Conservation (phyloP, 768 basidiomycete species). For the Suillus discolor region DNA sequence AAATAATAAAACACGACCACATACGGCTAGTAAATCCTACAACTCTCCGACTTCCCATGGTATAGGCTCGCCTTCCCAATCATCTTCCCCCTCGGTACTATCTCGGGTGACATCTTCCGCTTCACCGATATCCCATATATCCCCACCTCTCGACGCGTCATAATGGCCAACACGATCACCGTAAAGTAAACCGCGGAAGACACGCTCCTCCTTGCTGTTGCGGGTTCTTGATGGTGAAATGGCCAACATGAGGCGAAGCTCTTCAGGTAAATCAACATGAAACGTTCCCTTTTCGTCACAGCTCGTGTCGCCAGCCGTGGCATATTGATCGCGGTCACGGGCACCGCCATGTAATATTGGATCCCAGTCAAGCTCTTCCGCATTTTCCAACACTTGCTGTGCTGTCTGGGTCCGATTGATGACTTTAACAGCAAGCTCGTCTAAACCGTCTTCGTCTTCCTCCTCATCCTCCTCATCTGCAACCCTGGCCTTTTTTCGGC, state of each 20-base stretch:
- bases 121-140: constrained; percentile 80
- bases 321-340: constrained; percentile 25
- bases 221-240: constrained; percentile 51
- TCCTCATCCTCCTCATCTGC: constrained; percentile 31
- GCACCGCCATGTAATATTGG: constrained; percentile 28
- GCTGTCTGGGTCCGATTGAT: constrained; percentile 14
- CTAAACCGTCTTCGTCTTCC: constrained; percentile 21
- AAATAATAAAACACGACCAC: constrained; percentile 29
- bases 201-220: constrained; percentile 47
- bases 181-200: constrained; percentile 64
- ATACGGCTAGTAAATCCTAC: constrained; percentile 39
- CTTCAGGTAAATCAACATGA: constrained; percentile 64
- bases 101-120: constrained; percentile 40
- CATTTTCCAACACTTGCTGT: constrained; percentile 15
- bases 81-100: constrained; percentile 56
- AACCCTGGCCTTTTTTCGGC: constrained; percentile 56
- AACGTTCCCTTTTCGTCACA: constrained; percentile 42
- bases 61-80: constrained; percentile 81
- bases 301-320: constrained; percentile 23
- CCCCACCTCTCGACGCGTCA: constrained; percentile 65
- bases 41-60: constrained; percentile 83
- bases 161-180: constrained; percentile 58
- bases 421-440: constrained; percentile 25
- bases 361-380: constrained; percentile 30
- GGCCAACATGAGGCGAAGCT: constrained; percentile 64